Evolutionary conservation across 768 basidiomycete species (phyloP).

Genomic region (Auriculariales sp.): DNA sequence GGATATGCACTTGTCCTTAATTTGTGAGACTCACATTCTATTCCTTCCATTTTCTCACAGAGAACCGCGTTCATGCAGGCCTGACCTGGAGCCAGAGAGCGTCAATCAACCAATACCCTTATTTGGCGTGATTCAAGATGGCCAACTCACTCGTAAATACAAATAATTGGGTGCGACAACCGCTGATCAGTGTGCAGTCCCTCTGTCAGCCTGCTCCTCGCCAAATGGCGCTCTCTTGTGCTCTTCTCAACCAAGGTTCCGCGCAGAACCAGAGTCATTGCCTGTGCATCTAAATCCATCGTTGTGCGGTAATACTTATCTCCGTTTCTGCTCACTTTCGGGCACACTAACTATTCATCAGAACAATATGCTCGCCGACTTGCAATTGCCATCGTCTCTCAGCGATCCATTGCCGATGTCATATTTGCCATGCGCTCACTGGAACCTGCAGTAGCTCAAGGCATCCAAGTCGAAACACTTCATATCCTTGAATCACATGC

Average conservation of each 20-base stretch:
- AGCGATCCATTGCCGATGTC: background rate
- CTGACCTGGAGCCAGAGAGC: background rate
- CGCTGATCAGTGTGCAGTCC: background rate
- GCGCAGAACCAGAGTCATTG: too few relatives aligned
- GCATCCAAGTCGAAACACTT: too few relatives aligned
- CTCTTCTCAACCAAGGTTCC: background rate
- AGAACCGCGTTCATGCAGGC: too few relatives aligned
- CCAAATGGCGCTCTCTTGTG: background rate
- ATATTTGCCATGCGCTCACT: background rate
- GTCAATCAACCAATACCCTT: background rate
- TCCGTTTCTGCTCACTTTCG: background rate
- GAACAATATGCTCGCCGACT: background rate
- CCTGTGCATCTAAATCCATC: too few relatives aligned
- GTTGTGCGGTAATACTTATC: too few relatives aligned
- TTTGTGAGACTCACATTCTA: too few relatives aligned
- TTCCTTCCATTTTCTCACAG: too few relatives aligned
- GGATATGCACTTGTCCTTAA: too few relatives aligned
- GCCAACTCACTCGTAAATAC: background rate
- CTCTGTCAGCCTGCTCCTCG: background rate
- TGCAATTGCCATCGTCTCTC: background rate
- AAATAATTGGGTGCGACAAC: background rate
- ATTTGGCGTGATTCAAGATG: background rate
- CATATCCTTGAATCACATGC: too few relatives aligned
- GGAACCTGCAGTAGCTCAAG: too few relatives aligned
- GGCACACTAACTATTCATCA: too few relatives aligned